Base-by-base conservation (phyloP, 371 early-diverging fungal species). In the Mucor velutinosus region DNA sequence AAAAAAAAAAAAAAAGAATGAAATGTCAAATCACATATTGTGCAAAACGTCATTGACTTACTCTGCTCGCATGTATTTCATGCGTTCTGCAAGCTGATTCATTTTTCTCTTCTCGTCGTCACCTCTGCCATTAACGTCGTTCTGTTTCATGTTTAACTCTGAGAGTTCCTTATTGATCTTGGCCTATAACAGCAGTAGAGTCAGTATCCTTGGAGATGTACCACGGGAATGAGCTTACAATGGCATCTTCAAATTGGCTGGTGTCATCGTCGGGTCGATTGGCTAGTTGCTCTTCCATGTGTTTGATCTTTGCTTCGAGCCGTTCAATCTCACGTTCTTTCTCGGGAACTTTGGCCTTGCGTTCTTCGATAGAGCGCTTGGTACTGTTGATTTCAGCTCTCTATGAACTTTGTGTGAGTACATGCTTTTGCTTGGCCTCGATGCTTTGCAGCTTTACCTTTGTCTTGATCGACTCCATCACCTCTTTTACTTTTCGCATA, bases 261-360 rank as follows among this genome's bases (percentile, higher is more conserved):
- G 72, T 66, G 64, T 84, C 85, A 1, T 39, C 64, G 17, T 65
- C 69, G 21, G 79, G 76, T 29, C 74, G 76, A 29, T 78, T 65
- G 14, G 59, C 65, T 4, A 85, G 33, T 30, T 67, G 68, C 19
- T 71, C 73, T 75, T 89, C 83, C 4, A 87, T 55, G 10, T 69
- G 67, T 12, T 82, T 69, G n/a, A 91, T 76, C 30, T 86, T 77
- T 10, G 65, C 43, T 33, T 86, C 81, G 27, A 87, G 43, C 12
- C 45, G 62, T n/a, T 62, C 62, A 33, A 88, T 82, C 29, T 80
- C 65, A 19, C 75, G 67, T 32, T 73, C 61, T 53, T 80, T 74
- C 15, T 70, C 57, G 57, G 77, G 75, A 41, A 85, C 79, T 5
- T 74, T 80, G 23, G 71, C 70, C 60, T 85, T 73, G 29, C 76